Evolutionary conservation across 1,284 basidiomycete species (phyloP).

Genomic region (Coriolopsis trogii): DNA sequence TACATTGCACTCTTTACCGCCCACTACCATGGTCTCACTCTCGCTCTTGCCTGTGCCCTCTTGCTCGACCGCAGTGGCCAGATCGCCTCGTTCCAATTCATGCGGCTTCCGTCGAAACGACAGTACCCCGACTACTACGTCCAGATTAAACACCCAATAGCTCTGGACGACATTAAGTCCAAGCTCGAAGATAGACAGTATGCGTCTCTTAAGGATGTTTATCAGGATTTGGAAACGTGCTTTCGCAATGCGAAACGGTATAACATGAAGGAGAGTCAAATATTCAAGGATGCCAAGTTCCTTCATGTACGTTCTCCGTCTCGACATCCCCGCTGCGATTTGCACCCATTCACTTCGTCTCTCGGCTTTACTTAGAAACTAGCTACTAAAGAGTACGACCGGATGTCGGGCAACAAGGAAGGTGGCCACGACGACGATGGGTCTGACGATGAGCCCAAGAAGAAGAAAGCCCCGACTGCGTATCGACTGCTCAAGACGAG

Average conservation of each 20-base stretch:
- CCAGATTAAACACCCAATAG: slow-evolving; percentile 76
- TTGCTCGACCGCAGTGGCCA: slow-evolving; percentile 55
- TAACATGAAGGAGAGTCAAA: slow-evolving; percentile 85
- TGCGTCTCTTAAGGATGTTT: slow-evolving; percentile 69
- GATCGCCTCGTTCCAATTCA: slow-evolving; percentile 71
- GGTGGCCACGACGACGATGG: slow-evolving; percentile 32
- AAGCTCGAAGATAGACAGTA: slow-evolving; percentile 72
- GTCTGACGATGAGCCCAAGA: slow-evolving; percentile 37
- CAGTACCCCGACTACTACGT: slow-evolving; percentile 93
- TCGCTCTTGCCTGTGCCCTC: not conserved
- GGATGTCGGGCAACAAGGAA: slow-evolving; percentile 49
- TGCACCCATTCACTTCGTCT: too few species aligned
- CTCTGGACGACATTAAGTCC: slow-evolving; percentile 85
- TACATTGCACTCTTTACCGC: slow-evolving; percentile 18
- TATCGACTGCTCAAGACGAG: slow-evolving; percentile 63
- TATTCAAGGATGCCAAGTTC: slow-evolving; percentile 82
- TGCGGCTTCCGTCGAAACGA: slow-evolving; percentile 75
- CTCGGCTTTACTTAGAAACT: too few species aligned
- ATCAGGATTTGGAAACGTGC: slow-evolving; percentile 82
- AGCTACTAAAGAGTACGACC: slow-evolving; percentile 62
- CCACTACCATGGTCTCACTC: slow-evolving; percentile 13
- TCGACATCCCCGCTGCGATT: too few species aligned
- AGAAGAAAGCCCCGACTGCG: slow-evolving; percentile 64
- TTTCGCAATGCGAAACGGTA: slow-evolving; percentile 91
- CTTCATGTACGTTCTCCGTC: slow-evolving; percentile 58